A percentile compares a stretch with the other conserved stretches of the same genome.
These are phyloP conservation scores for Hawksworthiomyces lignivorus DNA, from an alignment of 2,329 filamentous ascomycete species.

Conservation along the genomic window DNA sequence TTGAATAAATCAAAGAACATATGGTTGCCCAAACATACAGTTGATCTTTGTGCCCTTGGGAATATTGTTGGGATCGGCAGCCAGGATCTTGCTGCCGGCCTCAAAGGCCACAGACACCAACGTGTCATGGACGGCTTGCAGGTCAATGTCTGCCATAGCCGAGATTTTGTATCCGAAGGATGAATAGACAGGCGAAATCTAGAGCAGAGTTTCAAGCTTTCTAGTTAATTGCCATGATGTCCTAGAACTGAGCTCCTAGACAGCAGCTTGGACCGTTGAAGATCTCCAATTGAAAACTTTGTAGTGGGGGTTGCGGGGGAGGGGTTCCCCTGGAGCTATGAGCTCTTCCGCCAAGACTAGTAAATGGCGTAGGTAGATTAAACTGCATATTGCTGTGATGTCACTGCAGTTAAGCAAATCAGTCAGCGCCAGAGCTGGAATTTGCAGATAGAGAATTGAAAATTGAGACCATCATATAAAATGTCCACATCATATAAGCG, in stretches of 20 bases:
- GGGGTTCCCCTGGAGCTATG: slow-evolving; percentile 5
- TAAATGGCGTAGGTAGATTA: too few species aligned
- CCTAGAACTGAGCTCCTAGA: too few species aligned
- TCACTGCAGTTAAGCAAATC: too few species aligned
- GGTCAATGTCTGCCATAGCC: slow-evolving; percentile 49
- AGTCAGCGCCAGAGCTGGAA: too few species aligned
- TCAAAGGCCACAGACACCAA: slow-evolving; percentile 52
- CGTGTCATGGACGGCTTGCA: slow-evolving; percentile 54
- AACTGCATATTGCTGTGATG: too few species aligned
- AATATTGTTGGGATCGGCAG: slow-evolving; percentile 51
- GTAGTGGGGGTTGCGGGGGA: slow-evolving; percentile 9
- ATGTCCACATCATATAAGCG: too few species aligned
- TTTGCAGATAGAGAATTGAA: not conserved
- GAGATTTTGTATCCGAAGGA: too few species aligned
- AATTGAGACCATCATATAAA: not conserved
- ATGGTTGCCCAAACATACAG: slow-evolving; percentile 35
- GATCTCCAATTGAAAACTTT: not conserved
- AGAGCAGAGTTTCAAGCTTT: too few species aligned
- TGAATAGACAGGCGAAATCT: too few species aligned
- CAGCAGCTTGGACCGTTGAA: not conserved
- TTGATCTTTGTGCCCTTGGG: slow-evolving; percentile 56
- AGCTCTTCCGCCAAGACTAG: not conserved
- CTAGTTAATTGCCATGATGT: too few species aligned
- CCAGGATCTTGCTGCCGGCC: slow-evolving; percentile 57
- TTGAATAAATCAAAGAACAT: too few species aligned